phyloP scores from a whole-genome alignment of 2,329 filamentous ascomycete genomes.

The Colletotrichum viniferum region DNA sequence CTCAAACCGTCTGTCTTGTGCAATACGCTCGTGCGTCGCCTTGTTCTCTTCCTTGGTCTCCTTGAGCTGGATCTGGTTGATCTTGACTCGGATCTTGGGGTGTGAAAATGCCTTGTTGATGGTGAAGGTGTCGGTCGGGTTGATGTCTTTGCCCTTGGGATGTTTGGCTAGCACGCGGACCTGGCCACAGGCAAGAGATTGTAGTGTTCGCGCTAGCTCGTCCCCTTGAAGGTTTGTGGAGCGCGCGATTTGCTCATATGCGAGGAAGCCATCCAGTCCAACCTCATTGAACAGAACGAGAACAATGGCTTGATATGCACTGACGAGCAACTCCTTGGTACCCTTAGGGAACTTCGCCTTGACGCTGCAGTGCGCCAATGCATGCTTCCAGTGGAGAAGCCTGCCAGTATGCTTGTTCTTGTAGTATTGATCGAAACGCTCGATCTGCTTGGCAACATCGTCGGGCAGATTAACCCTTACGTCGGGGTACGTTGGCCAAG shows the following conservation, averaged over 20 bases:
- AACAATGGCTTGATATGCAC: conserved; percentile 89
- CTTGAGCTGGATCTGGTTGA: conserved; percentile 97
- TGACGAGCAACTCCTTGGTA: conserved; percentile 86
- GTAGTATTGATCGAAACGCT: conserved; percentile 86
- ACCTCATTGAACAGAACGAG: conserved; percentile 87
- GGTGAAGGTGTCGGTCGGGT: conserved; percentile 78
- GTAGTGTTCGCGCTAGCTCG: conserved; percentile 88
- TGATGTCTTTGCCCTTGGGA: conserved; percentile 83
- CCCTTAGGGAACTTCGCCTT: conserved; percentile 81
- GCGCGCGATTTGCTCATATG: conserved; percentile 76
- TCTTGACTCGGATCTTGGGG: conserved; percentile 89
- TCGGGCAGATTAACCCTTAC: conserved; percentile 72
- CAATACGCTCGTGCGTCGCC: conserved; percentile 88
- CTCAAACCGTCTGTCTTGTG: conserved; percentile 90
- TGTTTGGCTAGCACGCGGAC: conserved; percentile 83
- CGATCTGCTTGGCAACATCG: conserved; percentile 76
- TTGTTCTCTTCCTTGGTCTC: conserved; percentile 96
- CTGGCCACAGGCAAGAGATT: conserved; percentile 93
- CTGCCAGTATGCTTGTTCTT: conserved; percentile 87
- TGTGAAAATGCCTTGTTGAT: conserved; percentile 81
- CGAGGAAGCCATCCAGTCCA: conserved; percentile 64
- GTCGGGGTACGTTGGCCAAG: conserved; percentile 93
- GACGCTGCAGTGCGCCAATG: conserved; percentile 88
- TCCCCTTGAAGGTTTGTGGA: conserved; percentile 75
- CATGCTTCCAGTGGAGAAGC: conserved; percentile 89